Conservation (phyloP, 176 grass and related monocot genomes). For the Puccinellia tenuiflora region DNA sequence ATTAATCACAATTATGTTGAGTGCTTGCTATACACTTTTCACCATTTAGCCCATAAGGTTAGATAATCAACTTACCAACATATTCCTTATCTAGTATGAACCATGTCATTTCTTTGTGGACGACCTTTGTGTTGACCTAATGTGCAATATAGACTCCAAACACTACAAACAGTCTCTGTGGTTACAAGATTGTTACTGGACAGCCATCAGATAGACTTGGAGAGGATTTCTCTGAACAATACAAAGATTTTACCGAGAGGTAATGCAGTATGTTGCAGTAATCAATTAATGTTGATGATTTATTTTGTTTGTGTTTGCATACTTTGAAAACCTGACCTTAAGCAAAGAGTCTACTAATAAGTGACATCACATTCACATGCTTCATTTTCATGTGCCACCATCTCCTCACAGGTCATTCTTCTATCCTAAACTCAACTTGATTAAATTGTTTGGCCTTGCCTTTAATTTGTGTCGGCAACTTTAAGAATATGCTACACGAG, state of each 20-base stretch:
- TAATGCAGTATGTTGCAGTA: constrained; percentile 14
- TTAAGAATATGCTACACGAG: background rate
- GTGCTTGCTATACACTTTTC: constrained; percentile 90
- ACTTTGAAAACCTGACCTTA: background rate
- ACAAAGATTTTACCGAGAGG: constrained; percentile 94
- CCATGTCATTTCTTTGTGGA: constrained; percentile 7
- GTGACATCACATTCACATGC: constrained; percentile 12
- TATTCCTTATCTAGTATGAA: constrained; percentile 24
- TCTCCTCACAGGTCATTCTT: background rate
- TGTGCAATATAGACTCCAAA: constrained; percentile 78
- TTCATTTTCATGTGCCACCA: background rate
- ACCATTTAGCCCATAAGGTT: constrained; percentile 97
- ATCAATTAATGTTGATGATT: background rate
- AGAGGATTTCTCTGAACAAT: constrained; percentile 88
- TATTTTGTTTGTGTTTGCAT: constrained; percentile 11
- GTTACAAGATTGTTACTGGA: constrained; percentile 98
- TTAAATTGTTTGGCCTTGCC: background rate
- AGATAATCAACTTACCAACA: background rate
- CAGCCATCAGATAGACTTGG: constrained; percentile 98
- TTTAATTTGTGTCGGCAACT: background rate
- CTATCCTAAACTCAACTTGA: background rate
- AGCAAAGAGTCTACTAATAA: background rate
- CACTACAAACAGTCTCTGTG: constrained; percentile 94
- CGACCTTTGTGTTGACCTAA: constrained; percentile 22
- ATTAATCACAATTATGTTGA: constrained; percentile 79